These are phyloP conservation scores for Mrakia gelida DNA, from an alignment of 768 basidiomycete species.

Conservation along the genomic window DNA sequence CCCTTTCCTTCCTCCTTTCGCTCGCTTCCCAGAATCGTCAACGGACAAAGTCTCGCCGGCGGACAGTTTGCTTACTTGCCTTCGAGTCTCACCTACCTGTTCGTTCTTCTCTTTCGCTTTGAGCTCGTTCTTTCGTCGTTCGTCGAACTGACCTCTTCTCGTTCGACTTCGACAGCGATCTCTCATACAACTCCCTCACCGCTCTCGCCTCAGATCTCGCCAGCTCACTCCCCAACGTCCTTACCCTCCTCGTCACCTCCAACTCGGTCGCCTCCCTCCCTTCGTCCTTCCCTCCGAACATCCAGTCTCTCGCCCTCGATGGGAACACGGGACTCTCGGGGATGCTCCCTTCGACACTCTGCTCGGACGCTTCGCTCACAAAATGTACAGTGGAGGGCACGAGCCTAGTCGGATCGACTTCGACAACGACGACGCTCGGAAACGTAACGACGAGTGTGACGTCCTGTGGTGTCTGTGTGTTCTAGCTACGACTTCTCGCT, in stretches of 20 bases:
- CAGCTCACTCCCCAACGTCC: neutral
- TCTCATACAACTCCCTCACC: slow-evolving; percentile 42
- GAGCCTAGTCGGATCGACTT: too few species aligned
- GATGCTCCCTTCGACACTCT: slow-evolving; percentile 34
- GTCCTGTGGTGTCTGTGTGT: too few species aligned
- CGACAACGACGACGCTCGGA: too few species aligned
- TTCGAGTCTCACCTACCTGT: slow-evolving; percentile 42
- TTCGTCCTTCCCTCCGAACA: slow-evolving; percentile 37
- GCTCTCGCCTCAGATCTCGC: slow-evolving; percentile 26
- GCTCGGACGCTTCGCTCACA: too few species aligned
- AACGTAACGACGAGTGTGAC: too few species aligned
- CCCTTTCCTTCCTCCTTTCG: neutral
- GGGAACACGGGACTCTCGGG: slow-evolving; percentile 41
- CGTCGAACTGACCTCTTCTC: neutral
- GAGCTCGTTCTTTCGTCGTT: neutral
- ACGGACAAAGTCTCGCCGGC: slow-evolving; percentile 40
- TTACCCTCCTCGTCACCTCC: slow-evolving; percentile 36
- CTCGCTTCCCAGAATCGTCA: slow-evolving; percentile 38
- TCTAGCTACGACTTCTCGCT: too few species aligned
- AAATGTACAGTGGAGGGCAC: too few species aligned
- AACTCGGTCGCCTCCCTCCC: slow-evolving; percentile 40
- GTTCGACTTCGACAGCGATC: slow-evolving; percentile 37
- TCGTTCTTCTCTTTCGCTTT: slow-evolving; percentile 1
- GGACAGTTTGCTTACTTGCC: slow-evolving; percentile 37
- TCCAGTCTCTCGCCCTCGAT: slow-evolving; percentile 40